Conservation (phyloP, 2,329 filamentous ascomycete genomes). For the Aspergillus tubingensis region DNA sequence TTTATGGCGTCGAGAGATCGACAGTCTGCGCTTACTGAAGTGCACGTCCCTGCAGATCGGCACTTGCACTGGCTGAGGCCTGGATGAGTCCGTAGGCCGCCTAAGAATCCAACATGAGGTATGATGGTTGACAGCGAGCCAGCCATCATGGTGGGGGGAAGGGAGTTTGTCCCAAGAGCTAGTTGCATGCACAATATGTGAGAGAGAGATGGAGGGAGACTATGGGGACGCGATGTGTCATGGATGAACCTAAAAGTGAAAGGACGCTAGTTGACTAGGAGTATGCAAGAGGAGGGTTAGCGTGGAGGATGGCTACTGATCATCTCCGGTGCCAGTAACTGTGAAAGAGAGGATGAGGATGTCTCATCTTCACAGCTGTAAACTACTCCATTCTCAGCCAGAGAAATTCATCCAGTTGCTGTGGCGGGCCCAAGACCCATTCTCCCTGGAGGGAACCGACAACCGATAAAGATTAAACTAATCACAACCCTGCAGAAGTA, state of each 20-base stretch:
- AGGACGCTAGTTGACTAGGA: not conserved
- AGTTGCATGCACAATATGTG: not conserved
- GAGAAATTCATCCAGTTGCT: too few species aligned
- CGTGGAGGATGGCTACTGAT: not conserved
- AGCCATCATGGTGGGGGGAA: not conserved
- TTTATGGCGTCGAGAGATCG: slow-evolving; percentile 11
- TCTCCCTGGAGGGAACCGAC: too few species aligned
- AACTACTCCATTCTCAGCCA: too few species aligned
- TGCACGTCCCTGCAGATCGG: slow-evolving; percentile 19
- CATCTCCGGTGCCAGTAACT: not conserved
- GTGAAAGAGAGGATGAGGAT: not conserved
- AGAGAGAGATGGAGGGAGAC: not conserved
- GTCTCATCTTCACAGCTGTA: not conserved
- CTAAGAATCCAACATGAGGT: not conserved
- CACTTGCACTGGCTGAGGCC: not conserved
- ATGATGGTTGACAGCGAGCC: not conserved
- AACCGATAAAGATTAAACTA: not conserved
- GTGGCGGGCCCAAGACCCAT: too few species aligned
- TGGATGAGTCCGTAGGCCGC: not conserved
- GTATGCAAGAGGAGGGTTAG: not conserved
- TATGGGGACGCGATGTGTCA: slow-evolving; percentile 2
- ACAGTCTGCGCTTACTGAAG: slow-evolving; percentile 1
- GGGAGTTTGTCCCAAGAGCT: not conserved
- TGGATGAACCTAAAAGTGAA: slow-evolving; percentile 2
- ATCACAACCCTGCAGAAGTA: not conserved